Percentiles rank a stretch among this genome's conserved stretches.
phyloP scores from a whole-genome alignment of 1,139 yeast genomes.

The Candida sp. region DNA sequence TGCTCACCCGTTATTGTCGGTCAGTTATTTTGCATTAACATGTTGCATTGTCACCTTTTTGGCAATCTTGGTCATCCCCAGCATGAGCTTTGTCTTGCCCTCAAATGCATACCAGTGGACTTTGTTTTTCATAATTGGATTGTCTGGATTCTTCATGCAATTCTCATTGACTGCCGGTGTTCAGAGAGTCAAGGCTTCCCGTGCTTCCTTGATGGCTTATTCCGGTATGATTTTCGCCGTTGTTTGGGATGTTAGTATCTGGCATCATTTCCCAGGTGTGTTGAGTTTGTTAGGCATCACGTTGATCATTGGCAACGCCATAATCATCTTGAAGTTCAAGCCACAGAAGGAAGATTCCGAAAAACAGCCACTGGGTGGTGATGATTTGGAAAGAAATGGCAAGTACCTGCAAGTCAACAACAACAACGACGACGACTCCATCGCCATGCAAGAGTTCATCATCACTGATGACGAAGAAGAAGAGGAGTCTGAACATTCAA shows the following conservation, averaged over 20 bases:
- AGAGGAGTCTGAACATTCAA: constrained; percentile 1
- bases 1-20: constrained; percentile 83
- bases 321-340: constrained; percentile 56
- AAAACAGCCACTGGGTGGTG: constrained; percentile 1
- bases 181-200: constrained; percentile 80
- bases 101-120: constrained; percentile 65
- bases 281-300: constrained; percentile 73
- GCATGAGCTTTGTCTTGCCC: constrained; percentile 65
- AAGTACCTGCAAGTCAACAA: constrained; percentile 16
- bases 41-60: constrained; percentile 60
- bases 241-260: constrained; percentile 73
- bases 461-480: constrained; percentile 27
- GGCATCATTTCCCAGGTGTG: constrained; percentile 74
- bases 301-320: constrained; percentile 70
- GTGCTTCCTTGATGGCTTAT: constrained; percentile 77
- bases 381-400: constrained; percentile 19
- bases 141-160: constrained; percentile 85
- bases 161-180: constrained; percentile 81
- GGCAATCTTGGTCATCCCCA: constrained; percentile 61
- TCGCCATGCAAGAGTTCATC: constrained; percentile 28
- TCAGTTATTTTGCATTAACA: constrained; percentile 72
- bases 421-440: constrained; percentile 20
- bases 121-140: constrained; percentile 63
- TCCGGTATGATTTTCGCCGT: constrained; percentile 80
- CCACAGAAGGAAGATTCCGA: constrained; percentile 25